A percentile compares a stretch with the other conserved stretches of the same genome.
These are phyloP conservation scores for Pythium brachiatum DNA, from an alignment of 352 stramenopile species.

Conservation along the genomic window DNA sequence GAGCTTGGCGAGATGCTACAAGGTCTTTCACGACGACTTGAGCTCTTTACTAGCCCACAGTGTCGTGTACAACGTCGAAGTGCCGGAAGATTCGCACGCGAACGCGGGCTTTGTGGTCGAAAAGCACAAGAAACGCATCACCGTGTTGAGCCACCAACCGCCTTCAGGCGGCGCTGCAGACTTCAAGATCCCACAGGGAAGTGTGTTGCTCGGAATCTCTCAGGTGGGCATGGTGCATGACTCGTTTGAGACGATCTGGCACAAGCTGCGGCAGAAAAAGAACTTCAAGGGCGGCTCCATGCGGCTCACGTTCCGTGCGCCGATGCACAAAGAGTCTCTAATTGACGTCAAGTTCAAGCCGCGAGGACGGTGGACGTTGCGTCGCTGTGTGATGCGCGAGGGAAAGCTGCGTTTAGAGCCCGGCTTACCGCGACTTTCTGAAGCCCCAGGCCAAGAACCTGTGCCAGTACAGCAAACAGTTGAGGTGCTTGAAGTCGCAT, in stretches of 20 bases:
- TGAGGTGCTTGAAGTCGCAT: conserved; percentile 28
- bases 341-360: conserved; percentile 36
- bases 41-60: conserved; percentile 42
- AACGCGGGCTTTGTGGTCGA: conserved; percentile 47
- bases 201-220: conserved; percentile 49
- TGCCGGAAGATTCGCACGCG: conserved; percentile 18
- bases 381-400: conserved; percentile 34
- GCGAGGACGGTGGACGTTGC: conserved; percentile 37
- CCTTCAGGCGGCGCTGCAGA: background rate
- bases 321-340: conserved; percentile 35
- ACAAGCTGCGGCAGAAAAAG: conserved; percentile 58
- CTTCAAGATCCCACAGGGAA: conserved; percentile 43
- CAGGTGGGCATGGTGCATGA: conserved; percentile 66
- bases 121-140: conserved; percentile 57
- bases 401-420: conserved; percentile 34
- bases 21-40: conserved; percentile 55
- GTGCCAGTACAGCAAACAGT: background rate
- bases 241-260: conserved; percentile 71
- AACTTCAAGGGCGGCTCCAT: conserved; percentile 42
- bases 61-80: conserved; percentile 46
- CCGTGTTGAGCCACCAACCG: conserved; percentile 52
- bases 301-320: conserved; percentile 50
- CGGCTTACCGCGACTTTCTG: background rate
- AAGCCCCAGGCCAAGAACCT: background rate
- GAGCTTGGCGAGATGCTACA: conserved; percentile 31